A percentile compares a stretch with the other conserved stretches of the same genome.
Evolutionary conservation across 2,329 filamentous ascomycete genomes (phyloP).

Genomic region (Diaporthe humulicola): DNA sequence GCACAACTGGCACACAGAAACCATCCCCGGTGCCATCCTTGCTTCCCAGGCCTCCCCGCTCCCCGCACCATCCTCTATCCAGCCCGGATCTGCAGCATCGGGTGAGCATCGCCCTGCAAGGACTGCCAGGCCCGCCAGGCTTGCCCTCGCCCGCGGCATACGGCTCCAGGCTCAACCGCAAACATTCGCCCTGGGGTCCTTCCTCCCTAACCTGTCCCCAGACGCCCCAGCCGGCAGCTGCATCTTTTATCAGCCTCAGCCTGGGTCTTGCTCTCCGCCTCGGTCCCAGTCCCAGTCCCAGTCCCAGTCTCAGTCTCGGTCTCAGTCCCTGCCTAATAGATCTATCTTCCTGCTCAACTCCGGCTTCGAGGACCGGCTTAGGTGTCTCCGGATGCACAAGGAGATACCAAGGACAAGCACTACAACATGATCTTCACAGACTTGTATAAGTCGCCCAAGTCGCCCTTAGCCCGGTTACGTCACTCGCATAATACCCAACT

Average conservation of each 20-base stretch:
- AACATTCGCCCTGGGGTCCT: slow-evolving; percentile 16
- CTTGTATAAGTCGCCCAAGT: slow-evolving; percentile 68
- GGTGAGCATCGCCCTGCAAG: slow-evolving; percentile 29
- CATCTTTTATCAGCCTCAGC: slow-evolving; percentile 5
- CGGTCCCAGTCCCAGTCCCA: not conserved
- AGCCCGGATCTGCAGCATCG: slow-evolving; percentile 37
- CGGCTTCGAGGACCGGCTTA: not conserved
- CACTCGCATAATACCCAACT: slow-evolving; percentile 52
- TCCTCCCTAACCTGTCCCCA: not conserved
- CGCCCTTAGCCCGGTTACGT: slow-evolving; percentile 66
- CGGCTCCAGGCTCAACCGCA: slow-evolving; percentile 22
- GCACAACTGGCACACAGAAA: not conserved
- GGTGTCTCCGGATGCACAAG: not conserved
- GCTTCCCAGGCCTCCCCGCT: slow-evolving; percentile 39
- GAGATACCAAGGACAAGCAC: not conserved
- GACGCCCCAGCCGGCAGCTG: slow-evolving; percentile 6
- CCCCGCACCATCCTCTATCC: slow-evolving; percentile 36
- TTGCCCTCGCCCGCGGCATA: slow-evolving; percentile 3
- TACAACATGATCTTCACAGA: slow-evolving; percentile 70
- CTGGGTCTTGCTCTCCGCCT: not conserved
- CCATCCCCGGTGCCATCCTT: slow-evolving; percentile 33
- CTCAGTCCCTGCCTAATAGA: too few relatives aligned
- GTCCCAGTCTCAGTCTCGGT: not conserved
- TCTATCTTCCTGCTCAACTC: not conserved
- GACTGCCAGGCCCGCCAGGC: not conserved